phyloP scores from a whole-genome alignment of 306 rosid genomes.

The Echinosophora koreensis region DNA sequence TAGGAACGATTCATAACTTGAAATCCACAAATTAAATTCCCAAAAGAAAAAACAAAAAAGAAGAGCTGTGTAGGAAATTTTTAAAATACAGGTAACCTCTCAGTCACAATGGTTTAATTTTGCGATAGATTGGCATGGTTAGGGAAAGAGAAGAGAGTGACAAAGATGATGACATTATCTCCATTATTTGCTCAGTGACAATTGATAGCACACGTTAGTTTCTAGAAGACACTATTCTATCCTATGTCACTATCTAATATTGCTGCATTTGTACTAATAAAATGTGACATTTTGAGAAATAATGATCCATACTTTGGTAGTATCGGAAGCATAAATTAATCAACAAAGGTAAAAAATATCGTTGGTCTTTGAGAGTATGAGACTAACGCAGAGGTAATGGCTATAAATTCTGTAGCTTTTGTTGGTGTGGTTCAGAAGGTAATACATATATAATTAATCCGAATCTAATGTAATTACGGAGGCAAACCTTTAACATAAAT shows the following conservation, averaged over 20 bases:
- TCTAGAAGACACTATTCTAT: constrained; percentile 20
- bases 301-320: constrained; percentile 20
- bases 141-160: constrained; percentile 13
- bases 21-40: not conserved
- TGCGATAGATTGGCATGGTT: constrained; percentile 25
- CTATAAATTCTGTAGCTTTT: constrained; percentile 11
- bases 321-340: constrained; percentile 21
- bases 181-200: constrained; percentile 33
- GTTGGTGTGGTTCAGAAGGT: not conserved
- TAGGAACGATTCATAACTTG: not conserved
- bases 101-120: not conserved
- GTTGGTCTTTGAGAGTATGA: not conserved
- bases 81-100: not conserved
- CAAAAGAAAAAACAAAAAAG: too few species aligned
- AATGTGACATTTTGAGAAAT: constrained; percentile 40
- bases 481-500: constrained; percentile 15
- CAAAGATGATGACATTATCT: constrained; percentile 36
- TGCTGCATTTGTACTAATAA: constrained; percentile 33
- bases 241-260: constrained; percentile 8
- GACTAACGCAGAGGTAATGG: not conserved
- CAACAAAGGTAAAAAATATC: not conserved
- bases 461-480: not conserved
- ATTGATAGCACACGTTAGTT: constrained; percentile 29
- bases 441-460: not conserved
- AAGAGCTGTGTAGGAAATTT: not conserved